A percentile compares a stretch with the other conserved stretches of the same genome.
These are phyloP conservation scores for Benincasa hispida DNA, from an alignment of 306 rosid species.

Conservation along the genomic window DNA sequence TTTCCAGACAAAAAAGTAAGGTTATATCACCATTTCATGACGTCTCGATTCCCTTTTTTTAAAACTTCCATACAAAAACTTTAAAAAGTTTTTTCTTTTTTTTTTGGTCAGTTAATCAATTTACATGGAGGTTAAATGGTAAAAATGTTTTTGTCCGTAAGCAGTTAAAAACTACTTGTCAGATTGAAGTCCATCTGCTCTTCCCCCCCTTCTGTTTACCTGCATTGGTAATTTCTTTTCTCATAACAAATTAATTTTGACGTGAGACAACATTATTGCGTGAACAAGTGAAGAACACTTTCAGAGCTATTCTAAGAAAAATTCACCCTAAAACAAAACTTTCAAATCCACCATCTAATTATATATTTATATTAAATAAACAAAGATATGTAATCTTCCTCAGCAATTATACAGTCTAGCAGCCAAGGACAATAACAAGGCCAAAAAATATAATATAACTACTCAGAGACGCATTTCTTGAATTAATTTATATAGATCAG, in stretches of 20 bases:
- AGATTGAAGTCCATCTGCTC: background rate
- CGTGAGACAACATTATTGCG: background rate
- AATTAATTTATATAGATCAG: no score
- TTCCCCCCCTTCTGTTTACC: background rate
- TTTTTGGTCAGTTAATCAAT: background rate
- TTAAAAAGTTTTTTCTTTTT: no score
- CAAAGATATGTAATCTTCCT: no score
- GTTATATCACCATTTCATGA: background rate
- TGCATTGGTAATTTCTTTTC: background rate
- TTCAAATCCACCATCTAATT: background rate
- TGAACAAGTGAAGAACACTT: background rate
- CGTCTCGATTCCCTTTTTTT: background rate
- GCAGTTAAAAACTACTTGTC: slow-evolving; percentile 1
- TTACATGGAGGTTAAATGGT: background rate
- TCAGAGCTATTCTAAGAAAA: background rate
- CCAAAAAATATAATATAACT: background rate
- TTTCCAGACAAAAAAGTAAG: background rate
- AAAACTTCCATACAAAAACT: background rate
- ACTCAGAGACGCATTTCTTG: background rate
- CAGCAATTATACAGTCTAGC: no score
- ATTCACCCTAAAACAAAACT: background rate
- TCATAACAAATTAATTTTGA: background rate
- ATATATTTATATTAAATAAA: no score
- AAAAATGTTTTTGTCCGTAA: background rate
- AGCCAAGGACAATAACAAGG: background rate